These are phyloP conservation scores for Hymenochaete sp. DNA, from an alignment of 1,284 basidiomycete genomes.

Conservation along the genomic window DNA sequence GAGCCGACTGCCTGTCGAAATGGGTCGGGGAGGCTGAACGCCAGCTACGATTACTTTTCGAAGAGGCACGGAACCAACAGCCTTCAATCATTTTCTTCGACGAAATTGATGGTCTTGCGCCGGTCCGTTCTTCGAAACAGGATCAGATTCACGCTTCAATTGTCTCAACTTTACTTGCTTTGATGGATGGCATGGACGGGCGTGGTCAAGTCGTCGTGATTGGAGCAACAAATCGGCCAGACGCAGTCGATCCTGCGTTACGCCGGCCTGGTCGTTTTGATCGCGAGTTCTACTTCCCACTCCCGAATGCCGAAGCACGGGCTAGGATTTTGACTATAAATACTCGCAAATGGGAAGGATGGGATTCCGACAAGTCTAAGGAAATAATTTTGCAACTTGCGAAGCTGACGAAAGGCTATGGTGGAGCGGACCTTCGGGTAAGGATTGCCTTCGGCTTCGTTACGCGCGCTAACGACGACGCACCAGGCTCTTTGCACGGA, in stretches of 20 bases:
- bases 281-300: constrained; percentile 95
- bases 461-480: constrained; percentile 6
- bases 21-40: constrained; percentile 99
- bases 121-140: constrained; percentile 95
- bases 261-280: constrained; percentile 95
- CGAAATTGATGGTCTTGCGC: constrained; percentile 97
- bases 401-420: constrained; percentile 93
- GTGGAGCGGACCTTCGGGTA: constrained; percentile 92
- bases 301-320: constrained; percentile 80
- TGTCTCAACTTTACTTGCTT: constrained; percentile 89
- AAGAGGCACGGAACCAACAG: constrained; percentile 89
- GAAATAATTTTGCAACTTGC: constrained; percentile 67
- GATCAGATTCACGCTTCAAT: constrained; percentile 99
- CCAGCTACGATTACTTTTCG: constrained; percentile 91
- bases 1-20: constrained; percentile 95
- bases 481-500: constrained; percentile 87
- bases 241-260: constrained; percentile 94
- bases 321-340: constrained; percentile 89
- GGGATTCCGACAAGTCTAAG: constrained; percentile 47
- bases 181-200: constrained; percentile 99
- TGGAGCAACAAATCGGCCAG: constrained; percentile 95
- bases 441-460: constrained; percentile 25
- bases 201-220: constrained; percentile 97
- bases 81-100: constrained; percentile 97
- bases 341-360: constrained; percentile 87